Conservation (phyloP, 331 rosid species). For the Rosa hybrid region DNA sequence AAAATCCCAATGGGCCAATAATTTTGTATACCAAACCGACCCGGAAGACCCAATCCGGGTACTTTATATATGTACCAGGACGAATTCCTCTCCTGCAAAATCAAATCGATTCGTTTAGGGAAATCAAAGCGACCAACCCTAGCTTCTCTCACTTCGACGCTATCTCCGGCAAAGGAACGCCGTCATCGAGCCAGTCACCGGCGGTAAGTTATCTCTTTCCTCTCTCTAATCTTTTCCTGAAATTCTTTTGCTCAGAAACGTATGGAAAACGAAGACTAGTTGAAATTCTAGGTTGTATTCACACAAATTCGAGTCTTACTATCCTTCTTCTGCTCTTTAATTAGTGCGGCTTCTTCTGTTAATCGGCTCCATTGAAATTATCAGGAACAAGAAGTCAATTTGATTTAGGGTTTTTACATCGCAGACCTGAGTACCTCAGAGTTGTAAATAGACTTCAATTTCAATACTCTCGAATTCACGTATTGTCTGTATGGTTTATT, state of each 20-base stretch:
- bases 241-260: background rate
- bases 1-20: background rate
- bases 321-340: background rate
- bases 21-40: background rate
- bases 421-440: background rate
- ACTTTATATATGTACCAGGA: background rate
- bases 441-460: background rate
- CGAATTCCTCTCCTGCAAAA: too few relatives aligned
- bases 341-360: background rate
- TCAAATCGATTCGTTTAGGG: background rate
- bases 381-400: background rate
- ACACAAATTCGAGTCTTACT: background rate
- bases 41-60: background rate
- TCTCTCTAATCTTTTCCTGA: background rate
- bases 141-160: background rate
- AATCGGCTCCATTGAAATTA: background rate
- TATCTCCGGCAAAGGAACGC: background rate
- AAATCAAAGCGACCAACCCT: slow-evolving; percentile 5
- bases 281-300: background rate
- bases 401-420: background rate
- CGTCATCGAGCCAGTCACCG: background rate
- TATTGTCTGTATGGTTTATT: too few relatives aligned
- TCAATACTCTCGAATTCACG: background rate
- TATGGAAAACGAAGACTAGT: background rate
- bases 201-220: background rate